Evolutionary conservation across 164 flowering plant genomes (phyloP).

Genomic region (Annona squamosa): DNA sequence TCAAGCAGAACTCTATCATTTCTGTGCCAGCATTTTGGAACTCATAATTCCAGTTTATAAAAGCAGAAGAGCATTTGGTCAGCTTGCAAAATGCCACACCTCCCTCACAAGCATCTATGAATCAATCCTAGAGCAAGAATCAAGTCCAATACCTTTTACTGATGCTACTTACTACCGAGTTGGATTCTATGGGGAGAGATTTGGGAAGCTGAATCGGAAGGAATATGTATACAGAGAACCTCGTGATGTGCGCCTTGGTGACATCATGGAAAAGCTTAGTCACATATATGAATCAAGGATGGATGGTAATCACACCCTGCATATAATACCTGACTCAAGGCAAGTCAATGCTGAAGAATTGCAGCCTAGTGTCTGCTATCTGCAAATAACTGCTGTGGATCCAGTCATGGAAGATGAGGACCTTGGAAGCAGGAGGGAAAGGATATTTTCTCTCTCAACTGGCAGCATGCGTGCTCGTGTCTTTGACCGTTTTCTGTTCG

Average conservation of each 20-base stretch:
- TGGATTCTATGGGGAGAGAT: constrained; percentile 86
- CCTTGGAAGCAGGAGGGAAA: constrained; percentile 91
- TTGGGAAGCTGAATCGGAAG: constrained; percentile 73
- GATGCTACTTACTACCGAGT: constrained; percentile 97
- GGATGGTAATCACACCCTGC: constrained; percentile 83
- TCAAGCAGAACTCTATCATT: constrained; percentile 93
- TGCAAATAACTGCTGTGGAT: constrained; percentile 96
- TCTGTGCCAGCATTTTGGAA: constrained; percentile 92
- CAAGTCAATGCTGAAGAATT: constrained; percentile 97
- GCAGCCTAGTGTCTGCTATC: constrained; percentile 81
- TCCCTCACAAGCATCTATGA: constrained; percentile 88
- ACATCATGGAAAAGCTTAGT: constrained; percentile 97
- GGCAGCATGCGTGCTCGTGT: constrained; percentile 95
- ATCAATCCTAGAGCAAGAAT: constrained; percentile 94
- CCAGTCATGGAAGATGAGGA: constrained; percentile 99
- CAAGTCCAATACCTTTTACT: constrained; percentile 92
- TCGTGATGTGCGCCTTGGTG: constrained; percentile 95
- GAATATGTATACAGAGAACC: constrained; percentile 94
- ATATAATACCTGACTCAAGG: constrained; percentile 91
- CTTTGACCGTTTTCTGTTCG: constrained; percentile 94
- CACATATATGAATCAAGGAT: constrained; percentile 86
- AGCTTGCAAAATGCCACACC: constrained; percentile 91
- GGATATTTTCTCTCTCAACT: constrained; percentile 87
- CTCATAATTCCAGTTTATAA: constrained; percentile 96
- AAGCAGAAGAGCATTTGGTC: constrained; percentile 92